phyloP scores from a whole-genome alignment of 108 stramenopile genomes.

The Schizochytrium sp. region DNA sequence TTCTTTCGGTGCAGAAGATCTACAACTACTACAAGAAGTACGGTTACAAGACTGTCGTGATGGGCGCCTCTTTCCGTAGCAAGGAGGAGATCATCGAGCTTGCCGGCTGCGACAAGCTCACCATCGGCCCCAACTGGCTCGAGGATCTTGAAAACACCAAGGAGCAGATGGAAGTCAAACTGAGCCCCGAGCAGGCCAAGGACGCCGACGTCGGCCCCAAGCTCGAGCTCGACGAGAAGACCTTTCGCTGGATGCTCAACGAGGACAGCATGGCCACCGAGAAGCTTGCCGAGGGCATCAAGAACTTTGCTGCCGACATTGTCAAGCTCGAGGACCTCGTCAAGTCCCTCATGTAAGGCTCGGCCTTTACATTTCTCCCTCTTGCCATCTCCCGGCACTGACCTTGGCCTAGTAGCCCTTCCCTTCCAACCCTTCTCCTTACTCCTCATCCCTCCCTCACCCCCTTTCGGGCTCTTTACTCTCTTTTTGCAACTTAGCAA shows the following conservation, averaged over 20 bases:
- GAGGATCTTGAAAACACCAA: slow-evolving; percentile 55
- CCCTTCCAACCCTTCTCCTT: too few species aligned
- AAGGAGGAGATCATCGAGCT: slow-evolving; percentile 46
- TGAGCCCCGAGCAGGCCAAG: slow-evolving; percentile 57
- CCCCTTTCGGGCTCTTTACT: too few species aligned
- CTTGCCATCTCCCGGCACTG: too few species aligned
- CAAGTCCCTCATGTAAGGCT: slow-evolving; percentile 21
- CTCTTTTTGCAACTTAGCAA: too few species aligned
- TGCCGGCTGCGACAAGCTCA: slow-evolving; percentile 55
- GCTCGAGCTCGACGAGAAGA: slow-evolving; percentile 69
- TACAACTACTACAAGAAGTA: slow-evolving; percentile 92
- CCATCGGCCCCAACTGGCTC: slow-evolving; percentile 56
- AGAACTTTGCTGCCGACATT: slow-evolving; percentile 77
- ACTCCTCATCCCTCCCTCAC: too few species aligned
- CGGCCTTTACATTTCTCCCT: too few species aligned
- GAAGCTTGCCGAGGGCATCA: slow-evolving; percentile 86
- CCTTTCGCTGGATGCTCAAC: slow-evolving; percentile 84
- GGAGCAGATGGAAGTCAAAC: slow-evolving; percentile 31
- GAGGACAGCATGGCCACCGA: slow-evolving; percentile 80
- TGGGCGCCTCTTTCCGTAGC: slow-evolving; percentile 90
- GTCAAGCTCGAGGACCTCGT: slow-evolving; percentile 83
- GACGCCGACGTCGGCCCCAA: slow-evolving; percentile 61
- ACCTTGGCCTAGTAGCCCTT: too few species aligned
- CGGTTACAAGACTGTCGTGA: slow-evolving; percentile 87
- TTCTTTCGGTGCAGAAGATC: slow-evolving; percentile 69